Evolutionary conservation across 345 rosid genomes (phyloP), one percentile per base, ranked within the genome.

Genomic region (Hibiscus trionum): DNA sequence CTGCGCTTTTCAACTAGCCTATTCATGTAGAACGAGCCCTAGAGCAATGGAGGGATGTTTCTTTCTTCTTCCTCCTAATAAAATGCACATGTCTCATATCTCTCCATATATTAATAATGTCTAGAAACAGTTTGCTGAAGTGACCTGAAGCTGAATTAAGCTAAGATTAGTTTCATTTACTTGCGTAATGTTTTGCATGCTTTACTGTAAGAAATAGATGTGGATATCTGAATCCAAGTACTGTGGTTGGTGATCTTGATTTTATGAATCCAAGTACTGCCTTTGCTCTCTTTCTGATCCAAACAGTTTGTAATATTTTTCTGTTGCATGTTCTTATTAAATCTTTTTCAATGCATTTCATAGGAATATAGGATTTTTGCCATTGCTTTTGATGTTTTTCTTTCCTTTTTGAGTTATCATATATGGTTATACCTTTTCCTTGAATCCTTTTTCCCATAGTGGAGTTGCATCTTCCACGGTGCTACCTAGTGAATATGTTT

Each of bases 21-120:
- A 27, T 33, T 76, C 69, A 3, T 72, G 74, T 42, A 76, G 64
- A 39, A 72, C 69, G 69, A 76, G 57, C 63, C 29, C 68, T 33
- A 63, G 74, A 58, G 47, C 63, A 19, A 69, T 72, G 75, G 61
- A 55, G 42, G 42, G 47, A 31, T 14, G 14, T 33, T 44, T n/a
- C 21, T 42, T 35, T 33, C 6, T 66, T 24, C 15, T 47, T 46
- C 9, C 56, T 66, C 52, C 5, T 29, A 37, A 67, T 72, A 59
- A 46, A 39, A 57, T 68, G 57, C 74, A 72, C 57, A 8, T 39
- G 72, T 49, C 66, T 26, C 39, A 31, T 50, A 39, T 57, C 47
- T 72, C 44, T 17, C 11, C 65, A 4, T 26, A 12, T 71, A 11
- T 66, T 15, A 47, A 27, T 67, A 50, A 67, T 29, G 59, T 67